phyloP scores from a whole-genome alignment of 805 yeast species.

The Ogataea chonburiensis region DNA sequence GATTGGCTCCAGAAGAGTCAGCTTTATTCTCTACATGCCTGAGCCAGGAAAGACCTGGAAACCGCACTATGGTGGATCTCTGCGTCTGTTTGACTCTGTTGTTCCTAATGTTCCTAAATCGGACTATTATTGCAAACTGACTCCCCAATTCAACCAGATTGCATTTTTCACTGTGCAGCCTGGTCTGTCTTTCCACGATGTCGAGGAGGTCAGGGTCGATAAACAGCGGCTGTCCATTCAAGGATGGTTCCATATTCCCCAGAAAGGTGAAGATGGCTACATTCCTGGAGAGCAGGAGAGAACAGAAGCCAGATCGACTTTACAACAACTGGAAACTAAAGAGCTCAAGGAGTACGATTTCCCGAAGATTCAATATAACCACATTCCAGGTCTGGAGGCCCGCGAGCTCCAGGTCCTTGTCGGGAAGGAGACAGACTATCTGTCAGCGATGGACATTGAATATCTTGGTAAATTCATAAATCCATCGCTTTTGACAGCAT shows the following conservation, averaged over 20 bases:
- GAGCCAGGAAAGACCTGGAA: conserved; percentile 91
- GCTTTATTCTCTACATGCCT: conserved; percentile 89
- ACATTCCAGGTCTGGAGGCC: conserved; percentile 25
- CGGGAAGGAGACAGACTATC: conserved; percentile 19
- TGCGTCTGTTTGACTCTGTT: conserved; percentile 81
- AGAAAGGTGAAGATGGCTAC: conserved; percentile 84
- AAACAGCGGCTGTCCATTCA: conserved; percentile 89
- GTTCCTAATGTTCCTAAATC: conserved; percentile 87
- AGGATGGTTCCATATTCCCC: conserved; percentile 99
- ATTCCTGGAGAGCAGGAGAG: conserved; percentile 79
- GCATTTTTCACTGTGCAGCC: conserved; percentile 97
- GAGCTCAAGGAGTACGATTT: conserved; percentile 77
- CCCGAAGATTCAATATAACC: conserved; percentile 54
- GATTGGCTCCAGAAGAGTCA: conserved; percentile 89
- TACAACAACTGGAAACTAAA: conserved; percentile 75
- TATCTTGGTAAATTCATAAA: conserved; percentile 58
- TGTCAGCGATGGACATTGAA: conserved; percentile 38
- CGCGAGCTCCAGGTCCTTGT: conserved; percentile 35
- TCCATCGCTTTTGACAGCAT: conserved; percentile 44
- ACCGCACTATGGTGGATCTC: conserved; percentile 89
- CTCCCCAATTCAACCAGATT: conserved; percentile 94
- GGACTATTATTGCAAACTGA: conserved; percentile 65
- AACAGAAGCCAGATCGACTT: conserved; percentile 70
- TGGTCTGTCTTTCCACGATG: conserved; percentile 95
- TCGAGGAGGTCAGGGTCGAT: conserved; percentile 92